These are phyloP conservation scores for Metschnikowia drakensbergensis DNA, from an alignment of 805 yeast species.

Conservation along the genomic window DNA sequence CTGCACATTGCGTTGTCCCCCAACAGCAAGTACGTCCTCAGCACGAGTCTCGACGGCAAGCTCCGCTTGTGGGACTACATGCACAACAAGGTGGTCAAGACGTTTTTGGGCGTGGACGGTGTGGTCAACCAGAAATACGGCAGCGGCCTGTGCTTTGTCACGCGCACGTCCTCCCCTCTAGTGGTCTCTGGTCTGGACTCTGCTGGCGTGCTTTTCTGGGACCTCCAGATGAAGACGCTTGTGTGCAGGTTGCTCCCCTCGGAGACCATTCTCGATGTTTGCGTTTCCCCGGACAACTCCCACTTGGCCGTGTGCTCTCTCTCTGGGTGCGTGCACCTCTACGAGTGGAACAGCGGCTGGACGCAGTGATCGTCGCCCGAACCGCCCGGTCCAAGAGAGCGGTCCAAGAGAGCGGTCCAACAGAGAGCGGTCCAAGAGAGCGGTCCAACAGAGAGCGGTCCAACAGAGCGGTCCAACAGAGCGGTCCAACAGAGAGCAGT, in stretches of 20 bases:
- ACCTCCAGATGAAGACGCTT: conserved; percentile 56
- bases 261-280: conserved; percentile 42
- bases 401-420: too few species aligned
- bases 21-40: conserved; percentile 73
- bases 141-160: conserved; percentile 51
- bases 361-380: too few species aligned
- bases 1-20: conserved; percentile 70
- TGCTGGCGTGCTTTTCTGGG: conserved; percentile 59
- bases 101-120: conserved; percentile 42
- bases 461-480: too few species aligned
- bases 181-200: conserved; percentile 61
- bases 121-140: conserved; percentile 48
- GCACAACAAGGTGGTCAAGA: conserved; percentile 74
- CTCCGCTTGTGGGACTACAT: conserved; percentile 84
- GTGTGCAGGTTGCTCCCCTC: conserved; percentile 24
- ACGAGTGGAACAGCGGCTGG: conserved; percentile 7
- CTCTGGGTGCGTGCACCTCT: conserved; percentile 14
- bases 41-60: conserved; percentile 76
- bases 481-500: too few species aligned
- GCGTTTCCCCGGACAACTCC: conserved; percentile 33
- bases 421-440: too few species aligned
- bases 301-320: conserved; percentile 28
- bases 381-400: too few species aligned
- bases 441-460: too few species aligned
- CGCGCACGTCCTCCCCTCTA: conserved; percentile 30